Percentiles rank a stretch among this genome's conserved stretches.
These are phyloP conservation scores for Mediolabrus comicus DNA, from an alignment of 108 stramenopile genomes.

Conservation along the genomic window DNA sequence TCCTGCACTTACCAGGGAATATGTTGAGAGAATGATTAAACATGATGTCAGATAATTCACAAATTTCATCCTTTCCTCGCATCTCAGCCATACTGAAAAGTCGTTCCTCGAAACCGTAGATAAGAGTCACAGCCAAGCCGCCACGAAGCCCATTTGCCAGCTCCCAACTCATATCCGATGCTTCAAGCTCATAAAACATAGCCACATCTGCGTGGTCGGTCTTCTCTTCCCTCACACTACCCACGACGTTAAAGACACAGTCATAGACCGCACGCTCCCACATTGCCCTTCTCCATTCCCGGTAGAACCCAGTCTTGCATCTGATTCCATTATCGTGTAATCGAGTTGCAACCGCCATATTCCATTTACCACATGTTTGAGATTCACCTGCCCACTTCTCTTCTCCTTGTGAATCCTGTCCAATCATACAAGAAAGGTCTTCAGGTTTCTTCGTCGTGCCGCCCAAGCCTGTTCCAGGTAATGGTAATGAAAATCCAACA, in stretches of 20 bases:
- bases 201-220: constrained; percentile 78
- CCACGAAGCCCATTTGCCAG: constrained; percentile 66
- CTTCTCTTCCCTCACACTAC: constrained; percentile 63
- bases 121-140: constrained; percentile 73
- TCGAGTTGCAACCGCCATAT: constrained; percentile 66
- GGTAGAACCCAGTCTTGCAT: constrained; percentile 72
- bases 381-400: constrained; percentile 79
- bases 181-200: constrained; percentile 76
- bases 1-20: constrained; percentile 49
- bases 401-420: constrained; percentile 63
- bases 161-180: constrained; percentile 82
- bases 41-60: constrained; percentile 63
- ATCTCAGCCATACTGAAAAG: constrained; percentile 72
- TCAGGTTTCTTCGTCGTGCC: constrained; percentile 30
- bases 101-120: constrained; percentile 85
- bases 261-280: constrained; percentile 76
- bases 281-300: constrained; percentile 82
- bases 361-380: constrained; percentile 82
- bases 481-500: constrained; percentile 58
- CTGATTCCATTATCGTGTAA: constrained; percentile 57
- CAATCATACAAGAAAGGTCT: constrained; percentile 60
- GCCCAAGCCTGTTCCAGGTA: constrained; percentile 12
- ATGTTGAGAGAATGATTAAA: constrained; percentile 61
- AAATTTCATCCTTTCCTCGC: constrained; percentile 49
- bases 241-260: constrained; percentile 71